Evolutionary conservation across 176 grass and related monocot genomes (phyloP).

Genomic region (Avena eriantha): DNA sequence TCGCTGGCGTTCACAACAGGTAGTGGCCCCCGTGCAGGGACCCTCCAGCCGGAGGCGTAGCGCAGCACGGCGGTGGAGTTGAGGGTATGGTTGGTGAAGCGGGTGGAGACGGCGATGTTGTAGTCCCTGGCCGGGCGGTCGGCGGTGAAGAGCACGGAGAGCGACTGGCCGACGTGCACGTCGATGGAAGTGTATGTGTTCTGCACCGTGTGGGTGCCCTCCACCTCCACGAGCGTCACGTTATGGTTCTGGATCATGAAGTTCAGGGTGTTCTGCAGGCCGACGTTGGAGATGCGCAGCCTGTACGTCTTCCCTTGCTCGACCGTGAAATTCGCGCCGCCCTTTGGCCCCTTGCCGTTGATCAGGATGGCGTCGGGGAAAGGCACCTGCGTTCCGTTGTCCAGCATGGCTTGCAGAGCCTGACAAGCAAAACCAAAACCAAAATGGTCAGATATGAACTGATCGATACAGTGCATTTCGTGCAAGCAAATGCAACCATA

Average conservation of each 20-base stretch:
- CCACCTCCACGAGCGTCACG: slow-evolving; percentile 81
- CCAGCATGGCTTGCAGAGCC: slow-evolving; percentile 65
- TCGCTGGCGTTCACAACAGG: slow-evolving; percentile 11
- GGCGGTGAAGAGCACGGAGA: slow-evolving; percentile 69
- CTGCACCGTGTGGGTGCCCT: slow-evolving; percentile 87
- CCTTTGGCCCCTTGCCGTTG: slow-evolving; percentile 65
- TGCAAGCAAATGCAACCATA: neutral
- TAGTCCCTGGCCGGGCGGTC: slow-evolving; percentile 54
- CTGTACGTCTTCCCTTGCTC: slow-evolving; percentile 81
- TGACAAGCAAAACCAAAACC: slow-evolving; percentile 21
- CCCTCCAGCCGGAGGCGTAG: slow-evolving; percentile 51
- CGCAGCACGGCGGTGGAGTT: slow-evolving; percentile 53
- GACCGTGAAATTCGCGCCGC: slow-evolving; percentile 48
- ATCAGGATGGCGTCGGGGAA: slow-evolving; percentile 71
- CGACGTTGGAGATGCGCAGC: slow-evolving; percentile 82
- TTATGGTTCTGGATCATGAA: slow-evolving; percentile 63
- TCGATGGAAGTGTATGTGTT: slow-evolving; percentile 73
- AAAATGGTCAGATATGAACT: neutral
- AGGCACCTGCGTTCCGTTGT: slow-evolving; percentile 57
- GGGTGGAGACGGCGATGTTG: slow-evolving; percentile 65
- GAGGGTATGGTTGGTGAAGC: slow-evolving; percentile 56
- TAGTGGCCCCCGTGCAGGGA: neutral
- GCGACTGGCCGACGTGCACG: slow-evolving; percentile 78
- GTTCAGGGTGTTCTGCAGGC: slow-evolving; percentile 68
- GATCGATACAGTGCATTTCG: neutral